Evolutionary conservation across 2,329 filamentous ascomycete genomes (phyloP), one percentile per base, ranked within the genome.

Genomic region (Drechmeria coniospora): DNA sequence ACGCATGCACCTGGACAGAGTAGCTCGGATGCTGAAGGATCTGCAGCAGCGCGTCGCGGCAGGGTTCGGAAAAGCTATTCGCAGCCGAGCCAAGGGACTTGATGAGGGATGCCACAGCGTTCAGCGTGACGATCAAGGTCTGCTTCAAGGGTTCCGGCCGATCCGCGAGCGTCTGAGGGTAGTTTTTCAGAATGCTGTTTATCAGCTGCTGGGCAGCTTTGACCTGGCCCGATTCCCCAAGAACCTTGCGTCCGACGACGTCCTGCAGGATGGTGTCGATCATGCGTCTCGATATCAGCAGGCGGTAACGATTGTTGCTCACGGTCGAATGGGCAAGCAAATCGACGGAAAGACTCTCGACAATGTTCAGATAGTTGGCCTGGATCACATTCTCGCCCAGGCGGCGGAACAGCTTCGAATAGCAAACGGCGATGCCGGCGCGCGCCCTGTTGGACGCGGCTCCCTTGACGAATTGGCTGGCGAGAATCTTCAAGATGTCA

Each of bases 11-110:
- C 46, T 98, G 90, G 2, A 98, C 90, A 4, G 84, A 90, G 51
- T 95, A 95, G 53, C 83, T 94, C 1, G 86, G 83, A 51, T 98
- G 90, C 42, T 92, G 82, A 15, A 95, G 61, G 5, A 93, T 81
- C 49, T 94, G 84, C 21, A 95, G 61, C 18, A 98, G 59, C 4
- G 79, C 79, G 49, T 98, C 90, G 27, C 87, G 72, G 47, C 83
- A 92, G 10, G 66, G 50, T 37, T 98, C 92, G 6, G 83, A 79
- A 40, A 94, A 74, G 29, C 61, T 62, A 35, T 75, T 80, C 19
- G 81, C 69, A 3, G 86, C 86, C 13, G 87, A 87, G 4, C 86
- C 87, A 4, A 98, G 63, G 0, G 72, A 78, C 22, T 66, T 63
- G 34, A 94, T 79, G 19, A 98, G 60, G 4, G 82, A 79, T 2